Percentiles rank a stretch among this genome's conserved stretches.
Conservation (phyloP, 1,284 basidiomycete species). For the Lentinula novae-zelandiae region DNA sequence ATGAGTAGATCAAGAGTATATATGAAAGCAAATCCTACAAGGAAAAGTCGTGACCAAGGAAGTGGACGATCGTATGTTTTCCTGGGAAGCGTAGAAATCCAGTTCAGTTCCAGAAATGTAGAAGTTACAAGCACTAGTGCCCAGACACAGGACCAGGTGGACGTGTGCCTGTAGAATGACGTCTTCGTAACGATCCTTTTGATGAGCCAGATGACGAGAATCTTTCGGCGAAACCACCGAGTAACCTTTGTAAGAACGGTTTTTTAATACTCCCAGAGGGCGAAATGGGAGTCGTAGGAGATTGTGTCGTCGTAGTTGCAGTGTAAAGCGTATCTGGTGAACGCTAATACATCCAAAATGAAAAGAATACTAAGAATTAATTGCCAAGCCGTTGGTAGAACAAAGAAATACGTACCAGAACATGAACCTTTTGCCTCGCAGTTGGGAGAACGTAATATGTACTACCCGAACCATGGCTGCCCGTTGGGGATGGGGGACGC, state of each 20-base stretch:
- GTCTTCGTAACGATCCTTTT: constrained; percentile 31
- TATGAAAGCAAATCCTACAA: background rate
- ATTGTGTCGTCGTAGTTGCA: constrained; percentile 48
- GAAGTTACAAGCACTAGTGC: constrained; percentile 3
- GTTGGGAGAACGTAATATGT: constrained; percentile 71
- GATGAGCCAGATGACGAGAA: constrained; percentile 38
- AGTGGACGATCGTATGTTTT: background rate
- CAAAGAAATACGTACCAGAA: constrained; percentile 51
- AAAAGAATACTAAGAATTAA: constrained; percentile 21
- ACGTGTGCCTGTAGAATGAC: constrained; percentile 11
- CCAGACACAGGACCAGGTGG: constrained; percentile 5
- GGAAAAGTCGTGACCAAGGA: background rate
- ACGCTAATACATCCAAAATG: constrained; percentile 27
- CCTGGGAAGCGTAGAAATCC: background rate
- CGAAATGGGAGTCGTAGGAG: constrained; percentile 38
- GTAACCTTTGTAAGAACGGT: constrained; percentile 43
- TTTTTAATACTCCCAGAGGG: constrained; percentile 32
- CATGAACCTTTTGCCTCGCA: constrained; percentile 64
- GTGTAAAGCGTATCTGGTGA: constrained; percentile 46
- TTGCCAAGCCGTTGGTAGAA: constrained; percentile 8
- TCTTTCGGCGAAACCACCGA: constrained; percentile 37
- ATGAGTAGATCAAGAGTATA: background rate
- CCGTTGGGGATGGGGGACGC: constrained; percentile 36
- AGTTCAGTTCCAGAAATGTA: background rate
- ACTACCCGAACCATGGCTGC: constrained; percentile 52